A percentile compares a stretch with the other conserved stretches of the same genome.
These are phyloP conservation scores for Solanum boliviense DNA, from an alignment of 257 asterid genomes.

Conservation along the genomic window DNA sequence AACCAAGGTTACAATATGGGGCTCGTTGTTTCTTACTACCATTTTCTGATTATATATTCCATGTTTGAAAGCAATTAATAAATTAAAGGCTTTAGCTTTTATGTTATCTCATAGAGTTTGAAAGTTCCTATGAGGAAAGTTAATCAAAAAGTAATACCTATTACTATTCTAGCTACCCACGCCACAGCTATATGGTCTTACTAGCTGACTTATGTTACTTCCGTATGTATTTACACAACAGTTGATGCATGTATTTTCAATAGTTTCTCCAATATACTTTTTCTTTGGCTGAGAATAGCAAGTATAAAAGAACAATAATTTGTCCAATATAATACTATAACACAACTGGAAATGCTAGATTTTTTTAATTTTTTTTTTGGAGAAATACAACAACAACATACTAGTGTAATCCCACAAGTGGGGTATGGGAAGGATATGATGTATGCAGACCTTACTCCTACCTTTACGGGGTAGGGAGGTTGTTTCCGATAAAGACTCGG, in stretches of 20 bases:
- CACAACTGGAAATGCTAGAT: neutral
- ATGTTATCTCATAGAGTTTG: neutral
- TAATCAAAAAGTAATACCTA: neutral
- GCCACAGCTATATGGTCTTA: neutral
- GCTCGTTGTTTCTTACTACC: neutral
- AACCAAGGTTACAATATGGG: neutral
- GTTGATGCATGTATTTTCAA: neutral
- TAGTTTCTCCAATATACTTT: neutral
- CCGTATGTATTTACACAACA: neutral
- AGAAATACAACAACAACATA: neutral
- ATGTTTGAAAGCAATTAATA: neutral
- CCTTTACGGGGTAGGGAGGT: neutral
- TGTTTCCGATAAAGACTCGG: neutral
- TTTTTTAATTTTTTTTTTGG: neutral
- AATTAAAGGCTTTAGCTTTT: neutral
- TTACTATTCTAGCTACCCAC: neutral
- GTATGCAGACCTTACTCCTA: neutral
- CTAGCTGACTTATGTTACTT: neutral
- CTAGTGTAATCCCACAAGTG: neutral
- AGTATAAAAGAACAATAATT: neutral
- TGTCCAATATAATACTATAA: neutral
- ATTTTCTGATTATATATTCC: neutral
- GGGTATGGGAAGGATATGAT: neutral
- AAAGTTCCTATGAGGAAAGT: neutral
- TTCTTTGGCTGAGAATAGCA: neutral